A percentile compares a stretch with the other conserved stretches of the same genome.
Evolutionary conservation across 257 asterid species (phyloP).

Genomic region (Lycium ferocissimum): DNA sequence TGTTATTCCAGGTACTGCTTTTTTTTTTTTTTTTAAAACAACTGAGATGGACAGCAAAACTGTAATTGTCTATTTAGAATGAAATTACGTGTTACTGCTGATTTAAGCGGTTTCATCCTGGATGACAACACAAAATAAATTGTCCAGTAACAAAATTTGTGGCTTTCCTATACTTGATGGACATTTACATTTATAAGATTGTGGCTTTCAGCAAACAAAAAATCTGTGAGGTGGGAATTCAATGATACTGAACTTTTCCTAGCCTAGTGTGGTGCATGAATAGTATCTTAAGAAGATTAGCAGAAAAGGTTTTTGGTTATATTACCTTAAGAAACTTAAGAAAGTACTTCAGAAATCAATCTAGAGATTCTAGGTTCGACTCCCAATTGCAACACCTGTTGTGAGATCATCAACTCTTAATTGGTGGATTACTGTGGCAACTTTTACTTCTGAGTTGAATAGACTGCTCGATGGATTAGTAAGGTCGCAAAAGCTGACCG

Average conservation of each 20-base stretch:
- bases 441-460: not conserved
- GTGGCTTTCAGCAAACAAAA: not conserved
- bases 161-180: not conserved
- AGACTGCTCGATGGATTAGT: not conserved
- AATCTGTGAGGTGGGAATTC: not conserved
- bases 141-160: not conserved
- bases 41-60: not conserved
- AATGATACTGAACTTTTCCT: not conserved
- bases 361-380: not conserved
- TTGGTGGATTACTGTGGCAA: constrained; percentile 6
- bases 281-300: not conserved
- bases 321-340: not conserved
- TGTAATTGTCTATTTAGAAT: not conserved
- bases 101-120: not conserved
- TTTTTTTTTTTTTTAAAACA: not conserved
- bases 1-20: constrained; percentile 76
- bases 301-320: not conserved
- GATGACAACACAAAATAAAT: not conserved
- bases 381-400: not conserved
- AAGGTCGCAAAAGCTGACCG: not conserved
- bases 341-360: not conserved
- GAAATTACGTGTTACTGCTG: not conserved
- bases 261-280: not conserved
- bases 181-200: not conserved
- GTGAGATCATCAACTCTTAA: not conserved